phyloP scores from a whole-genome alignment of 805 yeast species.

The Ogataea nitratoaversa region DNA sequence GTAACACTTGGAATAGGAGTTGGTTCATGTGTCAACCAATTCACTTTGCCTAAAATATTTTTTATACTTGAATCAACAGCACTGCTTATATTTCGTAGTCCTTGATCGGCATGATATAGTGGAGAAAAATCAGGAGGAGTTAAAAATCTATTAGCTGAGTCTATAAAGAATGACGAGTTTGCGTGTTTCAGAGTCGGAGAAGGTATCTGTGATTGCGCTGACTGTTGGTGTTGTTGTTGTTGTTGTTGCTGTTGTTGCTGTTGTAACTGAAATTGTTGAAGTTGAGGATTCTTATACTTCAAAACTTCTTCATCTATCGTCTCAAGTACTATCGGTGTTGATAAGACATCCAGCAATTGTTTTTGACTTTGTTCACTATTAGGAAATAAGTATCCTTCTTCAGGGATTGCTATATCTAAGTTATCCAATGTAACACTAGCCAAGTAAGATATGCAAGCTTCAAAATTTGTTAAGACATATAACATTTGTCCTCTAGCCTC shows the following conservation, averaged over 20 bases:
- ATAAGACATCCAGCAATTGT: constrained; percentile 8
- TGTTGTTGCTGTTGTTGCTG: no score
- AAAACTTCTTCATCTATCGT: constrained; percentile 23
- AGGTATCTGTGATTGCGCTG: constrained; percentile 4
- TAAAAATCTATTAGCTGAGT: constrained; percentile 12
- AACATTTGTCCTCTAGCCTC: constrained; percentile 31
- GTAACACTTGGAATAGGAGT: not conserved
- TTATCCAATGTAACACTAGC: constrained; percentile 31
- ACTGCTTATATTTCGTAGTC: constrained; percentile 29
- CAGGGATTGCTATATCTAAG: constrained; percentile 20
- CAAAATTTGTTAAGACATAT: constrained; percentile 33
- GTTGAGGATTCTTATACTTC: constrained; percentile 13
- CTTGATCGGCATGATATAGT: constrained; percentile 33
- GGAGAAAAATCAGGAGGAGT: constrained; percentile 22
- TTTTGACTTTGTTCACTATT: constrained; percentile 2
- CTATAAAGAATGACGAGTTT: constrained; percentile 7
- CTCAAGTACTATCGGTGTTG: constrained; percentile 23
- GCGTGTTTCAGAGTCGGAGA: not conserved
- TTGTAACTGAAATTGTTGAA: no score
- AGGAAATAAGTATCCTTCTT: constrained; percentile 4
- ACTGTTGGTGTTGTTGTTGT: not conserved
- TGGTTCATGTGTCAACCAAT: constrained; percentile 24
- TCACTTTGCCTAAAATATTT: constrained; percentile 30
- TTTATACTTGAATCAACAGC: constrained; percentile 34
- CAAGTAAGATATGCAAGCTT: constrained; percentile 33